Evolutionary conservation across 495 filamentous ascomycete genomes (phyloP), one percentile per base, ranked within the genome.

Genomic region (Lasiosphaeriaceae sp.): DNA sequence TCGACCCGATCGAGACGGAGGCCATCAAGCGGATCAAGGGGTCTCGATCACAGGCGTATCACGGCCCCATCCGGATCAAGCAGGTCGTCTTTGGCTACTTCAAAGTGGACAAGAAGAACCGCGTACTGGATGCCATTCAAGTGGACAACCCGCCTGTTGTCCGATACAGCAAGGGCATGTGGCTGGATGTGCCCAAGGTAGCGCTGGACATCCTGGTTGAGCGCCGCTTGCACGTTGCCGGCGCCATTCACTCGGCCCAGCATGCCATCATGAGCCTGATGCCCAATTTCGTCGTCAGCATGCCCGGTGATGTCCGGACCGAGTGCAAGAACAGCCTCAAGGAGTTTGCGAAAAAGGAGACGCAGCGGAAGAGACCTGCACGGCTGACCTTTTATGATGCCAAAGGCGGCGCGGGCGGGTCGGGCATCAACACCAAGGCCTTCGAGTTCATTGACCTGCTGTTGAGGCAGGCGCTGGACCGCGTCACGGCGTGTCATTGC

Each of bases 61-160:
- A 87, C 70, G 94, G 94, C 58, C 61, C 81, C 1, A 91, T 99
- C 68, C 83, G 85, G 57, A 89, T 97, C 65, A 84, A 84, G 59
- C 85, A 90, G 57, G 84, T 87, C 39, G 89, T 97, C 16, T 97
- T 95, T 67, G 95, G 95, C 17, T 99, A 92, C 77, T 96, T 97
- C 80, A 97, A 97, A 67, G 72, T 96, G 39, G 90, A 96, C 71
- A 87, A 82, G 50, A 80, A 86, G 12, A 64, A 64, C 41, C 84
- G 88, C 22, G 86, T 98, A 48, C 87, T 98, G 46, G 94, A 98
- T 66, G 93, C 94, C 26, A 87, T 97, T 2, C 82, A 90, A 41
- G 91, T 98, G 17, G 89, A 96, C 61, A 96, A 96, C 66, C 94
- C 94, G 8, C 92, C 94, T 14, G 89, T 97, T 52, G 78, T 93